Evolutionary conservation across 2,329 filamentous ascomycete genomes (phyloP).

Genomic region (Talaromyces sp.): DNA sequence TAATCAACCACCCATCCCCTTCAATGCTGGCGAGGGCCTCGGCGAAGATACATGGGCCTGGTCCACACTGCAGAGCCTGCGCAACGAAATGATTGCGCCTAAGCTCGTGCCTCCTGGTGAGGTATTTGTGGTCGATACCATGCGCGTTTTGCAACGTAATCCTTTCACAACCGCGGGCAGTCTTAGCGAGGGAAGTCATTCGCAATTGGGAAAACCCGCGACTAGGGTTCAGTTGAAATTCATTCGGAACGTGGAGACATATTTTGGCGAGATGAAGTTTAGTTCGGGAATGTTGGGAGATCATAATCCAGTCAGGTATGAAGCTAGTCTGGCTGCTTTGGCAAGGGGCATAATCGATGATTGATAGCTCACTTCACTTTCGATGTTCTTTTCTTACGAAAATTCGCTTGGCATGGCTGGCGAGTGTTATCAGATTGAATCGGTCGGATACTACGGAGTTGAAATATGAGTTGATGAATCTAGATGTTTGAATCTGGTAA

Average conservation of each 20-base stretch:
- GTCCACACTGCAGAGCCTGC: conserved; percentile 61
- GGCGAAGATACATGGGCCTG: conserved; percentile 68
- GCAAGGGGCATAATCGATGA: conserved; percentile 44
- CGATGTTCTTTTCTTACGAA: neutral
- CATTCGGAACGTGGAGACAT: conserved; percentile 64
- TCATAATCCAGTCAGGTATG: conserved; percentile 71
- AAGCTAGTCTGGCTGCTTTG: conserved; percentile 63
- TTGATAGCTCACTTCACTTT: conserved; percentile 19
- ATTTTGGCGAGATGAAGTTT: conserved; percentile 68
- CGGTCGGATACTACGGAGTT: neutral
- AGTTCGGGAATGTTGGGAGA: conserved; percentile 71
- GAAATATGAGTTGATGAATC: neutral
- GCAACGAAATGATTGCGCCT: conserved; percentile 63
- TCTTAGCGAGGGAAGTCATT: conserved; percentile 40
- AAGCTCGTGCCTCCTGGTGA: conserved; percentile 74
- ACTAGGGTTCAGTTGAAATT: conserved; percentile 67
- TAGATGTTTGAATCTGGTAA: neutral
- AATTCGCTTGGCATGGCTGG: neutral
- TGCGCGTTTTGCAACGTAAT: conserved; percentile 63
- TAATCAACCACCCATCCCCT: conserved; percentile 41
- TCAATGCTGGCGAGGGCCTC: conserved; percentile 47
- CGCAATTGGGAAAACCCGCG: conserved; percentile 59
- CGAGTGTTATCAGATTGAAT: neutral
- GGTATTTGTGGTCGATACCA: conserved; percentile 68
- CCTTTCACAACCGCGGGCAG: conserved; percentile 57